Percentiles rank a stretch among this genome's conserved stretches.
These are phyloP conservation scores for Pyropia yezoensis DNA, from an alignment of 23 red algal species.

Conservation along the genomic window DNA sequence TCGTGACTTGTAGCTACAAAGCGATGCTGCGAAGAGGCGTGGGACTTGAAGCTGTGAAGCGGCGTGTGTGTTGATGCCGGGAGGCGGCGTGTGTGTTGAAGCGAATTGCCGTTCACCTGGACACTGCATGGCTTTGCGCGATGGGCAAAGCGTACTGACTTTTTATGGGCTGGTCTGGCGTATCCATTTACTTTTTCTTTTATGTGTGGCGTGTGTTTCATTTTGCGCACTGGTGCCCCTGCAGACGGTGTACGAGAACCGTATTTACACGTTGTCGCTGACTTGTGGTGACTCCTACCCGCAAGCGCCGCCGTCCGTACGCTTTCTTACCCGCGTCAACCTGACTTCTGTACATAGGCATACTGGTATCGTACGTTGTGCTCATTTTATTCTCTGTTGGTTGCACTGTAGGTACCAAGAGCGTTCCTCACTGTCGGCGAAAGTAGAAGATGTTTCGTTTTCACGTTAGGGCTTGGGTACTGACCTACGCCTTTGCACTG, in stretches of 20 bases:
- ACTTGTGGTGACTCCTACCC: conserved; percentile 90
- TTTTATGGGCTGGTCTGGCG: too few species aligned
- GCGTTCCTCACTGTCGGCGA: background rate
- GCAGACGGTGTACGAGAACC: conserved; percentile 96
- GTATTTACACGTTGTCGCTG: conserved; percentile 81
- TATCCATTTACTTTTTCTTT: background rate
- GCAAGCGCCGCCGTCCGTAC: conserved; percentile 50
- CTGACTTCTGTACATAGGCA: conserved; percentile 78
- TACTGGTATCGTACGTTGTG: conserved; percentile 30
- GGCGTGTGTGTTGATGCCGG: too few species aligned
- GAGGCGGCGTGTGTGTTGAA: too few species aligned
- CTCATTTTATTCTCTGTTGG: too few species aligned
- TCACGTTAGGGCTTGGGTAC: background rate
- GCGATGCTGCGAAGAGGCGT: too few species aligned
- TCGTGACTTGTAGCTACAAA: too few species aligned
- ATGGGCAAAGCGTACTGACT: too few species aligned
- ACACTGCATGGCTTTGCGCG: too few species aligned
- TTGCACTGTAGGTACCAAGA: background rate
- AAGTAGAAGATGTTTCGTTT: background rate
- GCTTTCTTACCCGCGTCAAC: conserved; percentile 84
- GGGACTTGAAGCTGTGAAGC: too few species aligned
- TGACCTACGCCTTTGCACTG: too few species aligned
- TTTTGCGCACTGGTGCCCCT: background rate
- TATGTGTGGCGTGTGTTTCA: background rate
- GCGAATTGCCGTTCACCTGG: too few species aligned